Conservation (phyloP, 371 early-diverging fungal genomes). For the Mucor irregularis region DNA sequence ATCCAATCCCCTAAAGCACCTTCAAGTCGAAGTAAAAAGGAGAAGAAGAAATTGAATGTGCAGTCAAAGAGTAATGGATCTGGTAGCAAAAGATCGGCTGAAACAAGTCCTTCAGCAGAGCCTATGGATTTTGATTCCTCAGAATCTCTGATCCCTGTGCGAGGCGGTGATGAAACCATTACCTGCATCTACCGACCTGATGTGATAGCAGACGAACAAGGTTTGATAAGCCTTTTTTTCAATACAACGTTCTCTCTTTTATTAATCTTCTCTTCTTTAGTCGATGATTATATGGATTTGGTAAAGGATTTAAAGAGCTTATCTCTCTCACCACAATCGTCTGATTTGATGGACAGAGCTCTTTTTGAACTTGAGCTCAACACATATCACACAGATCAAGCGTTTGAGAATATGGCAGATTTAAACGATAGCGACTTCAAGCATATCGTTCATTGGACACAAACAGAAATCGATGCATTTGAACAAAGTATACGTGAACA, state of each 20-base stretch:
- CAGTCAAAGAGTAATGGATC: not conserved
- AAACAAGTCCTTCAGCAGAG: slow-evolving; percentile 5
- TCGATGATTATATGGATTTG: slow-evolving; percentile 49
- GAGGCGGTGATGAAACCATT: slow-evolving; percentile 56
- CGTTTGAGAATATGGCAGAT: slow-evolving; percentile 54
- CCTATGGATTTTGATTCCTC: not conserved
- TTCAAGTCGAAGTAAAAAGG: not conserved
- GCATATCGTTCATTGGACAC: slow-evolving; percentile 61
- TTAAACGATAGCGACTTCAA: slow-evolving; percentile 53
- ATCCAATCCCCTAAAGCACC: not conserved
- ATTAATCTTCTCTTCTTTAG: slow-evolving; percentile 20
- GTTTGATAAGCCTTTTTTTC: no score
- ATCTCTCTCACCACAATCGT: slow-evolving; percentile 44
- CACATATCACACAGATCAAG: slow-evolving; percentile 59
- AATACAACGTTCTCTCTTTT: no score
- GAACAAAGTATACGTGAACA: slow-evolving; percentile 66
- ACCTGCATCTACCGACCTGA: slow-evolving; percentile 33
- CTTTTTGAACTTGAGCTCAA: slow-evolving; percentile 56
- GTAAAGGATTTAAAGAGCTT: slow-evolving; percentile 40
- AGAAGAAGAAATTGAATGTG: not conserved
- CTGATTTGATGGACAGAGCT: slow-evolving; percentile 68
- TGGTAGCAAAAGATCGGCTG: slow-evolving; percentile 2
- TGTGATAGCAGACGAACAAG: not conserved
- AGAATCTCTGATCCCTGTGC: slow-evolving; percentile 15
- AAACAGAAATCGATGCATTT: slow-evolving; percentile 61